phyloP scores from a whole-genome alignment of 148 eudicot genomes.

The Beta vulgaris region DNA sequence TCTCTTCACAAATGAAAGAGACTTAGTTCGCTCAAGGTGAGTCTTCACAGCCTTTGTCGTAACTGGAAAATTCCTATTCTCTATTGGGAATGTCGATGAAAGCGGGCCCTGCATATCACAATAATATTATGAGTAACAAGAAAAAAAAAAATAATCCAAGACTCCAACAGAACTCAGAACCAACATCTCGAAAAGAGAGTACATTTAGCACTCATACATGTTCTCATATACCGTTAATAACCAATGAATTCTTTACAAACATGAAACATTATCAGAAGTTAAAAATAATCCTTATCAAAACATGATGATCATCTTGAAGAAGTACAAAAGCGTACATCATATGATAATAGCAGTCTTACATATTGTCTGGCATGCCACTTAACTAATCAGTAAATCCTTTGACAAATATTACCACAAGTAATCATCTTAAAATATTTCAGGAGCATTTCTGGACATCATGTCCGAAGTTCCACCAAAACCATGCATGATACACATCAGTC shows the following conservation, averaged over 20 bases:
- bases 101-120: conserved; percentile 73
- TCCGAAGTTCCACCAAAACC: too few relatives aligned
- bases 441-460: too few relatives aligned
- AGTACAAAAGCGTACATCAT: neutral
- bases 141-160: neutral
- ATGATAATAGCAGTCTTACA: neutral
- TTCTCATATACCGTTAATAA: neutral
- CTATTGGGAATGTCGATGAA: conserved; percentile 69
- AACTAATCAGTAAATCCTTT: neutral
- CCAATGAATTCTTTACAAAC: too few relatives aligned
- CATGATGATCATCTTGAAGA: too few relatives aligned
- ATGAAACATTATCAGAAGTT: too few relatives aligned
- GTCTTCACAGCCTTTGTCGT: conserved; percentile 59
- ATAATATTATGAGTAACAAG: conserved; percentile 6
- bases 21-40: conserved; percentile 71
- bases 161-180: neutral
- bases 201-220: neutral
- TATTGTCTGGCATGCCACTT: neutral
- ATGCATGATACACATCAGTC: too few relatives aligned
- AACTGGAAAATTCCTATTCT: conserved; percentile 68
- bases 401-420: too few relatives aligned
- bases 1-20: conserved; percentile 72
- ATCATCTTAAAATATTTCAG: too few relatives aligned
- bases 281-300: too few relatives aligned
- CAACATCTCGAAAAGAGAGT: too few relatives aligned